phyloP scores from a whole-genome alignment of 2,329 filamentous ascomycete genomes.

The Exophiala viscosa region DNA sequence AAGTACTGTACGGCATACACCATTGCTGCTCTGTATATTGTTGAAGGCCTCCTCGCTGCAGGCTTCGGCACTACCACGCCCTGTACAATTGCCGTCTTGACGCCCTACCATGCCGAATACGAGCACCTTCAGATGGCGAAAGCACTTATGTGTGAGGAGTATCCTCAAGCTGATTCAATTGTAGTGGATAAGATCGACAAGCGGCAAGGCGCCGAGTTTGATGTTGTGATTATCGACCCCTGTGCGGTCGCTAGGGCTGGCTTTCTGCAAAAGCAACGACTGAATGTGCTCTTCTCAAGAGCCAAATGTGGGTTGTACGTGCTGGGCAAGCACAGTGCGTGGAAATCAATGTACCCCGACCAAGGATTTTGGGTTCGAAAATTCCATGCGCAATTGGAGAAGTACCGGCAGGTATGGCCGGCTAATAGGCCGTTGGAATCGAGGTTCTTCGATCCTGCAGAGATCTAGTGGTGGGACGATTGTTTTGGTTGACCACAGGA shows the following conservation, averaged over 20 bases:
- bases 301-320: conserved; percentile 11
- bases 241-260: background rate
- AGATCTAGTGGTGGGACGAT: too few relatives aligned
- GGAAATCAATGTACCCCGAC: background rate
- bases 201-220: conserved; percentile 9
- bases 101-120: conserved; percentile 6
- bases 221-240: conserved; percentile 8
- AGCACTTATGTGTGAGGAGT: background rate
- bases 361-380: background rate
- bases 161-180: conserved; percentile 2
- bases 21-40: conserved; percentile 2
- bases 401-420: background rate
- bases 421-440: background rate
- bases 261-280: conserved; percentile 4
- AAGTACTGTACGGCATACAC: conserved; percentile 1
- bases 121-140: background rate
- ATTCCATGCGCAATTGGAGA: background rate
- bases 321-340: conserved; percentile 2
- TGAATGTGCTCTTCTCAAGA: conserved; percentile 11
- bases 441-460: background rate
- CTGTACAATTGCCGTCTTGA: conserved; percentile 8
- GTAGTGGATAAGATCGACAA: conserved; percentile 3
- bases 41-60: conserved; percentile 1
- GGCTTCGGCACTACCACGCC: conserved; percentile 8
- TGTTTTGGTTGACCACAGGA: too few relatives aligned